Conservation (phyloP, 441 rosid genomes). For the Adansonia gregorii region DNA sequence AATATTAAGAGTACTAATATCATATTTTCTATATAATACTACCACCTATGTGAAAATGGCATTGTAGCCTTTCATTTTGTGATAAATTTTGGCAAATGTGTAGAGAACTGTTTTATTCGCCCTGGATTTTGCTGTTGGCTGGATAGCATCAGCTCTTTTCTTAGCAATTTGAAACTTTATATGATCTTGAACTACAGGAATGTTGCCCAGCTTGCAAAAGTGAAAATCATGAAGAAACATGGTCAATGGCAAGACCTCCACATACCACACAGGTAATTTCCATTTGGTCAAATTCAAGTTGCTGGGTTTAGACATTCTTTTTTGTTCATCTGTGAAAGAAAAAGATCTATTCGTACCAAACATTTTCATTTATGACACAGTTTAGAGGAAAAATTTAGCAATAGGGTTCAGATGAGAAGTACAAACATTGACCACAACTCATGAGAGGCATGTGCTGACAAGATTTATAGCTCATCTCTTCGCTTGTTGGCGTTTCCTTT, state of each 20-base stretch:
- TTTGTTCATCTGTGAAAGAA: conserved; percentile 1
- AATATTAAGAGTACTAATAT: neutral
- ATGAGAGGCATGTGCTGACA: conserved; percentile 15
- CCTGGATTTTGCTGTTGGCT: neutral
- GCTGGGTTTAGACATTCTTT: conserved; percentile 14
- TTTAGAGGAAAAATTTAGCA: conserved; percentile 10
- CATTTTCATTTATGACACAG: neutral
- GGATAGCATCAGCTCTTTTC: conserved; percentile 6
- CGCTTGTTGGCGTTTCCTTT: neutral
- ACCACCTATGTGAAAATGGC: conserved; percentile 1
- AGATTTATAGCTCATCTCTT: neutral
- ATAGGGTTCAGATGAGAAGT: neutral
- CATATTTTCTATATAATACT: neutral
- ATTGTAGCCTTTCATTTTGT: neutral
- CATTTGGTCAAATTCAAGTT: neutral
- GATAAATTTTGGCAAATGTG: neutral
- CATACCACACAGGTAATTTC: conserved; percentile 62
- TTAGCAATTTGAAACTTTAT: conserved; percentile 16
- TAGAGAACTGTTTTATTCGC: neutral
- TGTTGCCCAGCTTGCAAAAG: conserved; percentile 79
- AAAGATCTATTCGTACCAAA: neutral
- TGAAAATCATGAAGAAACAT: conserved; percentile 64
- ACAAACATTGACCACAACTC: neutral
- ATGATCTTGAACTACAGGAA: conserved; percentile 53
- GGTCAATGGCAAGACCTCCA: conserved; percentile 75